Percentiles rank a stretch among this genome's conserved stretches.
phyloP scores from a whole-genome alignment of 23 red algal species.

The Chondrus crispus region DNA sequence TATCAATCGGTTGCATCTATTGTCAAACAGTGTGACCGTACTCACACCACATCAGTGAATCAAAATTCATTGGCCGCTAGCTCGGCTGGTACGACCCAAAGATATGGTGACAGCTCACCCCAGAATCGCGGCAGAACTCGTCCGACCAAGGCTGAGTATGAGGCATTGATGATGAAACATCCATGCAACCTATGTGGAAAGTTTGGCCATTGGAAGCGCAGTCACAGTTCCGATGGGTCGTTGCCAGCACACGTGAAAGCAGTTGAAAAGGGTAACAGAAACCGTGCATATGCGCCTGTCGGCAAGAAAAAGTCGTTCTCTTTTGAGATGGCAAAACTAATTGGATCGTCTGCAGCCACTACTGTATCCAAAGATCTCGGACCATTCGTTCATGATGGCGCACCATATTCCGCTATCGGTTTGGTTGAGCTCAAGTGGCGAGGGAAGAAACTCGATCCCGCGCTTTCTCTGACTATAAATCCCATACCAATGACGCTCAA shows the following conservation, averaged over 20 bases:
- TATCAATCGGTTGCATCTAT: conserved; percentile 15
- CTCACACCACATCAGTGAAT: background rate
- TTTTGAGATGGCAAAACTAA: background rate
- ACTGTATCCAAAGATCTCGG: background rate
- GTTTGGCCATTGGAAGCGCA: background rate
- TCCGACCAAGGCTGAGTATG: too few species aligned
- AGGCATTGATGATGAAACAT: background rate
- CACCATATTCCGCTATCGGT: background rate
- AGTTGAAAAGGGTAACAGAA: background rate
- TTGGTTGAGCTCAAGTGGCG: background rate
- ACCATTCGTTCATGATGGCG: background rate
- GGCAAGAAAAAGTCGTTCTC: background rate
- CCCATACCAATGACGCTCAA: background rate
- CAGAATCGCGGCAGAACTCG: too few species aligned
- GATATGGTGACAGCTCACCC: too few species aligned
- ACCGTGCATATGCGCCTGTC: background rate
- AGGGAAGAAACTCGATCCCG: background rate
- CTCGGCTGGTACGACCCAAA: background rate
- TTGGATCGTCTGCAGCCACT: background rate
- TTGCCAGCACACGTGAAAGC: background rate
- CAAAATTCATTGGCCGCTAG: background rate
- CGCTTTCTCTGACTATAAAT: background rate
- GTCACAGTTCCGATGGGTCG: background rate
- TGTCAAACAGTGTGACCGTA: conserved; percentile 21
- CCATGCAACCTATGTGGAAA: conserved; percentile 4